Base-by-base conservation (phyloP, 768 basidiomycete genomes). In the Hemileccinum impolitum region DNA sequence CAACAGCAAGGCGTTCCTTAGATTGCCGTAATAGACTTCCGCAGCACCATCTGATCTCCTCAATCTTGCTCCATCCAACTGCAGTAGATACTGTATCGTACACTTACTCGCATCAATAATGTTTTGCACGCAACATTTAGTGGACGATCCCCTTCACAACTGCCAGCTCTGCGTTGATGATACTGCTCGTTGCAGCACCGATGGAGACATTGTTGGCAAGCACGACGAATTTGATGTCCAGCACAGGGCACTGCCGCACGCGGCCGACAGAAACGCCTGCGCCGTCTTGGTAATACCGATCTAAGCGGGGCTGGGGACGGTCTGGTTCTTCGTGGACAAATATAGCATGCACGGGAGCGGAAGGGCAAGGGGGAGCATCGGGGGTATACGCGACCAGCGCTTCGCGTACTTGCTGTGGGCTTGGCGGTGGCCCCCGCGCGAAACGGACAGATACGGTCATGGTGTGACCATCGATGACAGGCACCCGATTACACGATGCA, bases 111-210 rank as follows among this genome's bases (percentile, higher is more conserved):
- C 37, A 36, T 25, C n/a, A 15, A n/a, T 31, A 26, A 34, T 18
- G 25, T 50, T 37, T 23, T 48, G 35, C 11, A 39, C 17, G n/a
- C 9, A 9, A 43, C 18, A 19, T 23, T 51, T 34, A 53, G 37
- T 39, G 50, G n/a, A 77, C 51, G 40, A 83, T 52, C 14, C 87
- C 88, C 70, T 85, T 91, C 36, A 86, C 65, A 6, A 93, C 80
- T n/a, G 94, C 94, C n/a, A 87, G 71, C 73, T 97, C 94, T 3
- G 95, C 95, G 63, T 98, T 99, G 60, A 98, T 94, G 64, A 99
- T 89, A 56, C 88, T 91, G 55, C 90, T 93, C 42, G 96, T 99
- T 43, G 96, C 95, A 18, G 96, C 95, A 8, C 96, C 95, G 57
- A 97, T 90, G 47, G 84, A 83, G 53, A 97, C 94, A 63, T 98